Evolutionary conservation across 495 filamentous ascomycete genomes (phyloP), one percentile per base, ranked within the genome.

Genomic region (Penicillium salamii): DNA sequence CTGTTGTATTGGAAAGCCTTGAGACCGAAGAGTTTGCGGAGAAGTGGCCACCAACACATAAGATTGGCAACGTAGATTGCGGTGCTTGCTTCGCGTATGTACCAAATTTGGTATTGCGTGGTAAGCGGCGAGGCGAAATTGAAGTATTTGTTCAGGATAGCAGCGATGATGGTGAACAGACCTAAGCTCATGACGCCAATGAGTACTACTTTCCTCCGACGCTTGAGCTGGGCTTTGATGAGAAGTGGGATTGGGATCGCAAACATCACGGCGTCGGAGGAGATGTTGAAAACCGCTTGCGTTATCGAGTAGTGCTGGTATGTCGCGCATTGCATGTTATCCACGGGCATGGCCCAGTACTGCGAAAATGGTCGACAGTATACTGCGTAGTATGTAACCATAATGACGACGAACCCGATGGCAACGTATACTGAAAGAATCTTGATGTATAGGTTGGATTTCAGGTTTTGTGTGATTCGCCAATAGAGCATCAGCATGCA

Each of bases 81-180:
- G 0, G 81, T 85, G 15, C 75, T 76, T 13, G 79, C 75, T 73
- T 87, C 83, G 7, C 84, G 80, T 17, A 78, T 74, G 56, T 88
- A 87, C 84, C 84, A 88, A 40, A 78, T 80, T 29, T 76, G 67
- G 29, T 72, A 67, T 3, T 71, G 76, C 5, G 69, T 69, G 11
- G 65, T 72, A 46, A 78, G 75, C 0, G 80, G 81, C 1, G 70
- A 61, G 5, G 68, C 73, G 57, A 88, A 85, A 36, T 78, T 83
- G 68, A 85, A 87, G 53, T 78, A 82, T 61, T 85, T 86, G 58
- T 84, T 86, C 14, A 86, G 66, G 39, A 82, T 70, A 1, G 81
- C 78, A 15, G 78, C 78, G 19, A 84, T 61, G 42, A 87, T 82
- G 24, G 82, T 81, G 65, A 87, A 86, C 18, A 83, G 58, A 20